A percentile compares a stretch with the other conserved stretches of the same genome.
phyloP scores from a whole-genome alignment of 108 stramenopile species.

The Thalassiosira profunda region DNA sequence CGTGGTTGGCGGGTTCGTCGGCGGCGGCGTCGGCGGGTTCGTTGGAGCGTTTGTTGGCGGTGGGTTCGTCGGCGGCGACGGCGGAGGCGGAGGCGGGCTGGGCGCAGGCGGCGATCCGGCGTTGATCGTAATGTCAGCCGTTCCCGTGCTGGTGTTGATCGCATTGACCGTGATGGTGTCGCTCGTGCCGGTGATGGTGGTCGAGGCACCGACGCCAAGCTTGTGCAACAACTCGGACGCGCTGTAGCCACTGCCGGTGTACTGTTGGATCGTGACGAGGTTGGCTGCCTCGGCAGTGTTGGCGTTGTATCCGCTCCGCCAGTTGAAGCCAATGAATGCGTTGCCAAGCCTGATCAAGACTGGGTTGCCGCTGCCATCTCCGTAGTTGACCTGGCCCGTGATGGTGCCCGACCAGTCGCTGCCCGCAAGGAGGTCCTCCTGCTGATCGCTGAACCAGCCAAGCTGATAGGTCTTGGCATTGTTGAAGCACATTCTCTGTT shows the following conservation, averaged over 20 bases:
- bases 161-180: too few species aligned
- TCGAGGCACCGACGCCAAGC: constrained; percentile 33
- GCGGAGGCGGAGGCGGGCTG: not conserved
- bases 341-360: constrained; percentile 21
- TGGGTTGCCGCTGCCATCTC: not conserved
- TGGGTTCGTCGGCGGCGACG: too few species aligned
- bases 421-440: constrained; percentile 18
- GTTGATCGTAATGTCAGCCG: not conserved
- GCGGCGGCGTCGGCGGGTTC: not conserved
- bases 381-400: constrained; percentile 18
- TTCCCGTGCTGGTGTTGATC: too few species aligned
- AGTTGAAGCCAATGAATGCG: constrained; percentile 8
- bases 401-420: constrained; percentile 23
- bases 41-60: not conserved
- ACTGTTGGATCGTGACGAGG: constrained; percentile 42
- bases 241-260: constrained; percentile 33
- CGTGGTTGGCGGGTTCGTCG: too few species aligned
- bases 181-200: too few species aligned
- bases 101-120: not conserved
- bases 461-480: constrained; percentile 57
- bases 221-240: constrained; percentile 45
- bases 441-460: constrained; percentile 48
- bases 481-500: constrained; percentile 61
- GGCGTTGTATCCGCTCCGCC: constrained; percentile 51
- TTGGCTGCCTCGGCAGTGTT: constrained; percentile 41